Conservation (phyloP, 495 filamentous ascomycete species). For the Lasiosphaeria miniovina region DNA sequence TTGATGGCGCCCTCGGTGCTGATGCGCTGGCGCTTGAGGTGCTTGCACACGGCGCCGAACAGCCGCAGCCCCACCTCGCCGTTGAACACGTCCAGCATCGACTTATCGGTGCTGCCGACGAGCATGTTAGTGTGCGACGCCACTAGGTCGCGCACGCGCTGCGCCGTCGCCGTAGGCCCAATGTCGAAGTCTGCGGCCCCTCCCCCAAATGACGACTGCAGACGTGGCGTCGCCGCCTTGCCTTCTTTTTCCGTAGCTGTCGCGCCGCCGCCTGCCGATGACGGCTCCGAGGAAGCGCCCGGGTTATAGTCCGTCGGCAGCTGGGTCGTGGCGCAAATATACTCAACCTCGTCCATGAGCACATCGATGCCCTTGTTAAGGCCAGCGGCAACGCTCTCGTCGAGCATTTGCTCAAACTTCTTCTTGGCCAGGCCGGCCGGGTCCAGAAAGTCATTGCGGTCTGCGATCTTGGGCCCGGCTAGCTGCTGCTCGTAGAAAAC, state of each 20-base stretch:
- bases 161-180: slow-evolving; percentile 74
- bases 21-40: slow-evolving; percentile 93
- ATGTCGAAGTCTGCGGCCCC: slow-evolving; percentile 57
- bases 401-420: slow-evolving; percentile 97
- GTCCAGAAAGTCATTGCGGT: slow-evolving; percentile 91
- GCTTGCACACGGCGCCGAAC: slow-evolving; percentile 89
- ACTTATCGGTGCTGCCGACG: slow-evolving; percentile 90
- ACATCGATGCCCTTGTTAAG: slow-evolving; percentile 97
- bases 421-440: slow-evolving; percentile 93
- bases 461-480: slow-evolving; percentile 73
- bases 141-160: slow-evolving; percentile 77
- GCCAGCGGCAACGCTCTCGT: slow-evolving; percentile 93
- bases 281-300: slow-evolving; percentile 39
- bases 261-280: slow-evolving; percentile 10
- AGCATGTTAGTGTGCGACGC: slow-evolving; percentile 88
- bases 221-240: not conserved
- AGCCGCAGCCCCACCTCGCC: slow-evolving; percentile 93
- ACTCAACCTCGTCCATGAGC: slow-evolving; percentile 97
- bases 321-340: slow-evolving; percentile 86
- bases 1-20: slow-evolving; percentile 86
- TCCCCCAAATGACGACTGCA: not conserved
- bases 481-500: slow-evolving; percentile 98
- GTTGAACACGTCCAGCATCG: slow-evolving; percentile 96
- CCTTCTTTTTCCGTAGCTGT: slow-evolving; percentile 4
- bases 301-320: slow-evolving; percentile 89